Conservation (phyloP, 768 basidiomycete genomes). For the Boletus tomentosulus region DNA sequence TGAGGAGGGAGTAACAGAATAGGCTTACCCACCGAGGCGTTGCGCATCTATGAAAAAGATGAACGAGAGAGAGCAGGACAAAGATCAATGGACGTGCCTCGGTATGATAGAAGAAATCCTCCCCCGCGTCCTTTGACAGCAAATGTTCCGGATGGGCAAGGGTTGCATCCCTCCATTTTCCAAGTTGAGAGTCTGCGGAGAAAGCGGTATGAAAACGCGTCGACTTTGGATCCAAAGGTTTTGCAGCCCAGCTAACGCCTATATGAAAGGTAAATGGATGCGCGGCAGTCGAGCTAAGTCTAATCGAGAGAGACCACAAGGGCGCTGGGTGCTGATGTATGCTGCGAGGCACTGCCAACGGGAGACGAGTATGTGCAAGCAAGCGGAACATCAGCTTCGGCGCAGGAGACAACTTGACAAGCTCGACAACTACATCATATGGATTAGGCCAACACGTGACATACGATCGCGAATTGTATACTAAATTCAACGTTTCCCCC, state of each 20-base stretch:
- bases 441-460: slow-evolving; percentile 21
- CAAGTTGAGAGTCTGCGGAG: slow-evolving; percentile 52
- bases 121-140: slow-evolving; percentile 43
- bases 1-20: slow-evolving; percentile 4
- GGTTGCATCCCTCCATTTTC: slow-evolving; percentile 65
- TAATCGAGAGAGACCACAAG: slow-evolving; percentile 4
- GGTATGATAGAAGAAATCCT: slow-evolving; percentile 66
- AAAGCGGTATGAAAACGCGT: slow-evolving; percentile 45
- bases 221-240: slow-evolving; percentile 46
- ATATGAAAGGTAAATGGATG: slow-evolving; percentile 70
- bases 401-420: not conserved
- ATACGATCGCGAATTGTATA: not conserved
- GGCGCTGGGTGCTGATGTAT: not conserved
- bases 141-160: slow-evolving; percentile 44
- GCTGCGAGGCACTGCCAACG: not conserved
- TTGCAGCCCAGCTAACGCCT: slow-evolving; percentile 75
- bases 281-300: slow-evolving; percentile 25
- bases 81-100: slow-evolving; percentile 43
- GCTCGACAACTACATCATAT: not conserved
- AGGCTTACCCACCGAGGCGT: slow-evolving; percentile 61
- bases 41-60: slow-evolving; percentile 56
- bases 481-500: slow-evolving; percentile 1
- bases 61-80: not conserved
- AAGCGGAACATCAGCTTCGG: slow-evolving; percentile 11
- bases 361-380: slow-evolving; percentile 1